phyloP scores from a whole-genome alignment of 805 yeast genomes.

The Yamadazyma scolyti region DNA sequence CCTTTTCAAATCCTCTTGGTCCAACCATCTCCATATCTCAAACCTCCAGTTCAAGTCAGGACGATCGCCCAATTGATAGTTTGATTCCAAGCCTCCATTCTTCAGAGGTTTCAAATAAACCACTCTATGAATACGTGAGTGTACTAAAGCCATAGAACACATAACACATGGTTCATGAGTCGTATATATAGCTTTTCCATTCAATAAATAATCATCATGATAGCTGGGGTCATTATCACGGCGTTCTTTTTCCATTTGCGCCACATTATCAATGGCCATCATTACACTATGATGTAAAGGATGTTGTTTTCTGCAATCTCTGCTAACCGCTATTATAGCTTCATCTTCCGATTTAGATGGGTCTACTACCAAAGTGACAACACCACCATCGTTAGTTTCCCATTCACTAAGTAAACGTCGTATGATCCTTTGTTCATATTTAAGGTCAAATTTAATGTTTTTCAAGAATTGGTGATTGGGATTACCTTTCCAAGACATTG shows the following conservation, averaged over 20 bases:
- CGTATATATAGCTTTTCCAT: conserved; percentile 72
- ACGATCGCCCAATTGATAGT: conserved; percentile 72
- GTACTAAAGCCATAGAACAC: conserved; percentile 96
- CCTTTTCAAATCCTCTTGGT: conserved; percentile 5
- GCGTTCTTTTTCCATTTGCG: conserved; percentile 46
- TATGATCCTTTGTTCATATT: conserved; percentile 30
- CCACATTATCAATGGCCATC: conserved; percentile 63
- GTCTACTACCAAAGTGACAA: conserved; percentile 62
- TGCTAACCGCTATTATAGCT: conserved; percentile 36
- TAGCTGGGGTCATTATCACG: conserved; percentile 24
- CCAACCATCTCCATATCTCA: conserved; percentile 73
- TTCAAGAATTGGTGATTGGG: conserved; percentile 70
- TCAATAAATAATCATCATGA: conserved; percentile 60
- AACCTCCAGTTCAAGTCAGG: conserved; percentile 81
- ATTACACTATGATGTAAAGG: conserved; percentile 75
- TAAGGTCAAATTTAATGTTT: conserved; percentile 48
- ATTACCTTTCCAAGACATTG: conserved; percentile 90
- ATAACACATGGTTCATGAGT: conserved; percentile 96
- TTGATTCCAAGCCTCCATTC: conserved; percentile 53
- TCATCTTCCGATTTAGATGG: conserved; percentile 42
- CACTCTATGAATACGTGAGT: conserved; percentile 74
- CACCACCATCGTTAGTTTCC: conserved; percentile 8
- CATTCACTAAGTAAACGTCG: conserved; percentile 5
- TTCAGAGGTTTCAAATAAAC: conserved; percentile 50
- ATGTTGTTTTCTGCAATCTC: conserved; percentile 27